Conservation (phyloP, 495 filamentous ascomycete genomes). For the Aspergillus homomorphus region DNA sequence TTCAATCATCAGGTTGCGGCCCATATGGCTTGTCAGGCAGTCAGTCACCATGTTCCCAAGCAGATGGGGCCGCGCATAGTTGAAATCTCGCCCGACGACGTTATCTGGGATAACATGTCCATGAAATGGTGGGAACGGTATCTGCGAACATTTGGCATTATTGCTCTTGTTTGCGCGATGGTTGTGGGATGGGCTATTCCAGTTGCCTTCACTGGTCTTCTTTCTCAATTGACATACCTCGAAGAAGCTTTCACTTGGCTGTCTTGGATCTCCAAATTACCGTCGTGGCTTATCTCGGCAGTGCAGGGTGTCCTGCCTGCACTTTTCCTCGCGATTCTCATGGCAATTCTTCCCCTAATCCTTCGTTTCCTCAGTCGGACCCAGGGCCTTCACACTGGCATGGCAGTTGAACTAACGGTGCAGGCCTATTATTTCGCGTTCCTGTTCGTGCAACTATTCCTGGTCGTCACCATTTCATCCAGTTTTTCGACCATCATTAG, state of each 20-base stretch:
- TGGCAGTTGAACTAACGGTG: constrained; percentile 73
- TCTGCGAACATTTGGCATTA: constrained; percentile 64
- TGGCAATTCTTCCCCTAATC: constrained; percentile 75
- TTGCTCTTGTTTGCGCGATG: constrained; percentile 67
- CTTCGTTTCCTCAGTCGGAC: constrained; percentile 69
- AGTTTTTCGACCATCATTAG: constrained; percentile 66
- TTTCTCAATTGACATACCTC: constrained; percentile 73
- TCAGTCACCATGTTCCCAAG: constrained; percentile 88
- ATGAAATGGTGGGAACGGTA: constrained; percentile 94
- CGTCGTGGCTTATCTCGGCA: constrained; percentile 63
- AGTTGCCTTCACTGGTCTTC: constrained; percentile 78
- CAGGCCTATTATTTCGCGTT: constrained; percentile 94
- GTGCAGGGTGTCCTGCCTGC: constrained; percentile 87
- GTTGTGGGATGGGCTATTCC: constrained; percentile 90
- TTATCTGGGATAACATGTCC: constrained; percentile 97
- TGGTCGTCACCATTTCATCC: constrained; percentile 87
- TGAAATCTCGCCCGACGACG: constrained; percentile 90
- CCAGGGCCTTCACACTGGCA: constrained; percentile 81
- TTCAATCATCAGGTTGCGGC: constrained; percentile 98
- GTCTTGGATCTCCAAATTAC: constrained; percentile 60
- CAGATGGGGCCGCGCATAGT: constrained; percentile 92
- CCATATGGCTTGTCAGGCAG: constrained; percentile 94
- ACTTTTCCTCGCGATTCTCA: constrained; percentile 70
- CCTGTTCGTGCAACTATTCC: constrained; percentile 91
- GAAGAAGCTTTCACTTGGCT: constrained; percentile 65